Evolutionary conservation across 2,329 filamentous ascomycete species (phyloP), one percentile per base, ranked within the genome.

Genomic region (Aspergillus aculeatinus): DNA sequence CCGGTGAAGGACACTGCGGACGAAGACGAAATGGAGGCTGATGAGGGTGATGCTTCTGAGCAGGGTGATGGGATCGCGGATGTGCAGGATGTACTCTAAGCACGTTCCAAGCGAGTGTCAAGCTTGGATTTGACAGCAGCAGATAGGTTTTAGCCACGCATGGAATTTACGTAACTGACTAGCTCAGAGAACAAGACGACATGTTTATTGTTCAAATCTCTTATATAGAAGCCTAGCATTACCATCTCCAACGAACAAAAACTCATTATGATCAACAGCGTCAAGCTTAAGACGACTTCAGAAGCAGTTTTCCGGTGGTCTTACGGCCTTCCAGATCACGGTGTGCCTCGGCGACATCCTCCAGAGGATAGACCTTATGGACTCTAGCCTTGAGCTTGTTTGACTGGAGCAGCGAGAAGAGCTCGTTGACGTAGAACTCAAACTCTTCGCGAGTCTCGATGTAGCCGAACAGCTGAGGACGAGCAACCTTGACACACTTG

Each of bases 301-400:
- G 74, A 58, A 97, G 74, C 63, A 96, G 76, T 80, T 96, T 96
- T 19, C 93, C 93, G 11, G 87, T 91, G 2, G 91, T 95, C 81
- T 89, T 91, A 68, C 92, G 83, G 48, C 90, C 85, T 77, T 96
- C 90, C 49, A 97, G 82, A 74, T 96, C 91, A 52, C 79, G 76
- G 64, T 96, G 92, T 12, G 91, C 92, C 67, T 84, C 80, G 39
- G 82, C 85, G 35, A 89, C 86, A 49, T 96, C 88, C 68, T 86
- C 83, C 47, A 96, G 79, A 5, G 89, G 85, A 74, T 96, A 96
- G 0, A 88, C 79, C 63, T 92, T 85, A 73, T 96, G 90, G 31
- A 96, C 84, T 61, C 83, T 83, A 16, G 92, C 83, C 63, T 91
- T 86, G 52, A 96, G 73, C 70, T 90, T 87, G 57, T 87, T 86